Evolutionary conservation across 2,329 filamentous ascomycete species (phyloP).

Genomic region (Clarireedia sp.): DNA sequence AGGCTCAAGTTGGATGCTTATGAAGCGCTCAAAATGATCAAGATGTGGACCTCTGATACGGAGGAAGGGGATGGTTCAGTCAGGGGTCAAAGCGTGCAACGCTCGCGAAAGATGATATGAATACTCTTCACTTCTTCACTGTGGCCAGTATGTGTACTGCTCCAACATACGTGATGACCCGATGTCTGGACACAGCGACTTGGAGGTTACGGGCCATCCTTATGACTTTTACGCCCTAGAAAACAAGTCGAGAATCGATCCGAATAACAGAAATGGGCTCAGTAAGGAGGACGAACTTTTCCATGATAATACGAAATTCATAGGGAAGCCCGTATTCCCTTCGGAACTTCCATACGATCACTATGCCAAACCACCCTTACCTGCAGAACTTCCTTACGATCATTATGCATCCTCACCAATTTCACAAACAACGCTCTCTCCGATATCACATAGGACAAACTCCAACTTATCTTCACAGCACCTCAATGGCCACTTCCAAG

Average conservation of each 20-base stretch:
- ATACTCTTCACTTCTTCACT: not conserved
- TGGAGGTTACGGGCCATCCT: conserved; percentile 1
- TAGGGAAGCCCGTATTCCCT: not conserved
- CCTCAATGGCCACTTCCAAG: not conserved
- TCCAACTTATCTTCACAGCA: not conserved
- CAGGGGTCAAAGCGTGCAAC: not conserved
- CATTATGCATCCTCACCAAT: not conserved
- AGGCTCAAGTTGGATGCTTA: not conserved
- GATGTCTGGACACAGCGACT: conserved; percentile 3
- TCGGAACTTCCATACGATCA: not conserved
- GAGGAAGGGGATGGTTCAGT: not conserved
- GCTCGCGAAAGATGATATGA: not conserved
- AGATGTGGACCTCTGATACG: not conserved
- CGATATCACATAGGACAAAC: not conserved
- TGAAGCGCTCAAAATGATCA: conserved; percentile 2
- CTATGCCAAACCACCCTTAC: not conserved
- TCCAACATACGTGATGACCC: conserved; percentile 2
- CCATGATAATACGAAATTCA: conserved; percentile 1
- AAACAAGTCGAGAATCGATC: not conserved
- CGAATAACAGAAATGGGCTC: not conserved
- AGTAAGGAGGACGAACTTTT: not conserved
- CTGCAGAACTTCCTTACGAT: not conserved
- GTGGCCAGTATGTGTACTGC: not conserved
- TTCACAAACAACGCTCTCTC: not conserved
- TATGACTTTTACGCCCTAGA: conserved; percentile 2